A percentile compares a stretch with the other conserved stretches of the same genome.
Evolutionary conservation across 768 basidiomycete genomes (phyloP).

Genomic region (Pholiota microspora): DNA sequence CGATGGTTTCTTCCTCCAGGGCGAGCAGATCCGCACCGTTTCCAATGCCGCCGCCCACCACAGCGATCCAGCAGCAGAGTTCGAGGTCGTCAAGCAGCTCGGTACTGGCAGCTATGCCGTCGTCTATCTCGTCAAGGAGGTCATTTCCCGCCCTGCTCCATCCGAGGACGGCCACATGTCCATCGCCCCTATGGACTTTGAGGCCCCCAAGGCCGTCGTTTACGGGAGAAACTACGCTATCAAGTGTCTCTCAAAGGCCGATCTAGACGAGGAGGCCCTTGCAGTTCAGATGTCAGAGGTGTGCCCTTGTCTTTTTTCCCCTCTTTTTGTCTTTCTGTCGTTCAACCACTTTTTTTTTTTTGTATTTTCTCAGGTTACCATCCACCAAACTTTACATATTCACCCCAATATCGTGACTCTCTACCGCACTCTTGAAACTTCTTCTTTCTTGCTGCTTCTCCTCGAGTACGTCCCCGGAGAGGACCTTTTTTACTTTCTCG

Average conservation of each 20-base stretch:
- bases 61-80: slow-evolving; percentile 57
- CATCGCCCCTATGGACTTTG: slow-evolving; percentile 54
- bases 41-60: slow-evolving; percentile 35
- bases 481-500: slow-evolving; percentile 97
- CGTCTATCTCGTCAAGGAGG: slow-evolving; percentile 87
- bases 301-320: slow-evolving; percentile 17
- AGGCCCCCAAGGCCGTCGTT: slow-evolving; percentile 37
- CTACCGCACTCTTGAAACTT: slow-evolving; percentile 89
- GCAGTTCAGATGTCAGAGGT: slow-evolving; percentile 91
- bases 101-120: slow-evolving; percentile 92
- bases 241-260: slow-evolving; percentile 93
- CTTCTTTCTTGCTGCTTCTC: slow-evolving; percentile 86
- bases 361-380: slow-evolving; percentile 60
- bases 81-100: slow-evolving; percentile 82
- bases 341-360: slow-evolving; percentile 2
- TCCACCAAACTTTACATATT: slow-evolving; percentile 87
- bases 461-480: slow-evolving; percentile 96
- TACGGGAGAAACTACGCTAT: slow-evolving; percentile 90
- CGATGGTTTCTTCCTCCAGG: slow-evolving; percentile 63
- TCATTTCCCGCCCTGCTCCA: slow-evolving; percentile 45
- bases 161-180: slow-evolving; percentile 60
- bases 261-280: slow-evolving; percentile 86
- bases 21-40: slow-evolving; percentile 62
- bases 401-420: slow-evolving; percentile 96
- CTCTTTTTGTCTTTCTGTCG: slow-evolving; percentile 13